Conservation (phyloP, 306 rosid species). For the Trifolium dubium region DNA sequence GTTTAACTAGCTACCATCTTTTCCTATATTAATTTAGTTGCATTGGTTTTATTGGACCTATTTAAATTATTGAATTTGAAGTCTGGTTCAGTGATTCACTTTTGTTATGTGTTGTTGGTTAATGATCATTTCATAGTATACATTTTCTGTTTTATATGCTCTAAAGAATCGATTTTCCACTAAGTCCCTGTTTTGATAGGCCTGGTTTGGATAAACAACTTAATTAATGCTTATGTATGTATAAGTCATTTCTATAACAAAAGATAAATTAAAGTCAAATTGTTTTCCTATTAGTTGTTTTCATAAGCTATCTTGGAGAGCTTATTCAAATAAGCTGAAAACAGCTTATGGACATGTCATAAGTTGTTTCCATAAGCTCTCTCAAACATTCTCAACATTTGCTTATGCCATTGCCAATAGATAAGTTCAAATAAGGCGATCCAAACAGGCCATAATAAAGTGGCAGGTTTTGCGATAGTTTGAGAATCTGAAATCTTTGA, state of each 20-base stretch:
- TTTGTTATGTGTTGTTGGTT: not conserved
- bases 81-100: slow-evolving; percentile 3
- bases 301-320: not conserved
- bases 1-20: slow-evolving; percentile 16
- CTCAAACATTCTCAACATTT: not conserved
- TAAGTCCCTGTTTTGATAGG: not conserved
- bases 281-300: not conserved
- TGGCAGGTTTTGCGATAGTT: slow-evolving; percentile 13
- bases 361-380: not conserved
- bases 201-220: not conserved
- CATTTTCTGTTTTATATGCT: not conserved
- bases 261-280: not conserved
- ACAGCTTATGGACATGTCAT: not conserved
- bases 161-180: not conserved
- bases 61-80: not conserved
- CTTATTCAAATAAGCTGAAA: not conserved
- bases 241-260: not conserved
- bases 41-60: slow-evolving; percentile 14
- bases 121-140: not conserved
- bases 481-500: slow-evolving; percentile 18
- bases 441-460: not conserved
- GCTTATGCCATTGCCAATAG: not conserved
- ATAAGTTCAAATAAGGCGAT: not conserved
- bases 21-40: not conserved
- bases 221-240: not conserved